These are phyloP conservation scores for Leishmania guyanensis DNA, from an alignment of 208 protist genomes.

Conservation along the genomic window DNA sequence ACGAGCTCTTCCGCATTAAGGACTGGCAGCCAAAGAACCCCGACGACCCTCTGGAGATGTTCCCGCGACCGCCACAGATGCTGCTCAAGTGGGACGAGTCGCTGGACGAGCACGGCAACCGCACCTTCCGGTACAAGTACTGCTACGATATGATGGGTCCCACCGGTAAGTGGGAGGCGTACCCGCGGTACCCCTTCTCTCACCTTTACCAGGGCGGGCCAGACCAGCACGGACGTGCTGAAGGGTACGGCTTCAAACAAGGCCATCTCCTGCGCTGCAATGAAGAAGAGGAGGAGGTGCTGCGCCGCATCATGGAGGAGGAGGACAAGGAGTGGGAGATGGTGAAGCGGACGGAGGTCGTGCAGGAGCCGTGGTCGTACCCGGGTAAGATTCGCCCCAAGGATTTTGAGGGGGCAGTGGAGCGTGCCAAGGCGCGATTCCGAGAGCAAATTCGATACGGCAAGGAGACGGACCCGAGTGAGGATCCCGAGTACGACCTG, in stretches of 20 bases:
- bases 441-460: slow-evolving; percentile 79
- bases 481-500: slow-evolving; percentile 89
- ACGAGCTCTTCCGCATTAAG: slow-evolving; percentile 89
- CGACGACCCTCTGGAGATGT: slow-evolving; percentile 89
- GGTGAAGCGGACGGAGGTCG: slow-evolving; percentile 90
- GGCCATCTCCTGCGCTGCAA: slow-evolving; percentile 86
- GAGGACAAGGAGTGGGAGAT: slow-evolving; percentile 93
- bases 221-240: slow-evolving; percentile 77
- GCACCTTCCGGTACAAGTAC: slow-evolving; percentile 91
- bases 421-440: slow-evolving; percentile 87
- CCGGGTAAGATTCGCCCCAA: slow-evolving; percentile 84
- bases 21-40: slow-evolving; percentile 91
- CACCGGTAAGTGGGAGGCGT: slow-evolving; percentile 87
- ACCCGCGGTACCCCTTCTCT: slow-evolving; percentile 89
- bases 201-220: slow-evolving; percentile 78
- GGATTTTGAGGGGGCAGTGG: slow-evolving; percentile 86
- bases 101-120: slow-evolving; percentile 90
- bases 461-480: slow-evolving; percentile 84
- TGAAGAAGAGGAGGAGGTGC: slow-evolving; percentile 87
- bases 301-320: slow-evolving; percentile 91
- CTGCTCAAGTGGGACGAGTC: slow-evolving; percentile 88
- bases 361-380: slow-evolving; percentile 92
- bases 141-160: slow-evolving; percentile 89
- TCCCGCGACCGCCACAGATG: slow-evolving; percentile 83
- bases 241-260: slow-evolving; percentile 92